Percentiles rank a stretch among this genome's conserved stretches.
These are phyloP conservation scores for Diatrype stigma DNA, from an alignment of 2,329 filamentous ascomycete genomes.

Conservation along the genomic window DNA sequence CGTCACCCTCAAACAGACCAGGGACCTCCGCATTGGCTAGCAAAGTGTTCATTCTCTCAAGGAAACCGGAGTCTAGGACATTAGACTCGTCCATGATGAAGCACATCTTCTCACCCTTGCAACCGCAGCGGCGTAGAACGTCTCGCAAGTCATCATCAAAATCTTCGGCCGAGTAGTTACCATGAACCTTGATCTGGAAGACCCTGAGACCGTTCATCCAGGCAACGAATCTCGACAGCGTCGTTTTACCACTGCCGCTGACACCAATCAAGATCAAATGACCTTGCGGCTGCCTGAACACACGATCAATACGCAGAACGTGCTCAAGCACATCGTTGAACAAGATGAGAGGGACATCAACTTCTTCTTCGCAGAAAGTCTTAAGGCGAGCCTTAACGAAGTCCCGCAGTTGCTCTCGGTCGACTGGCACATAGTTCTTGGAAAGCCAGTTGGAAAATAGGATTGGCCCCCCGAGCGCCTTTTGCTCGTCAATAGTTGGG, in stretches of 20 bases:
- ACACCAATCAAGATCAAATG: conserved; percentile 98
- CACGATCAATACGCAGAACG: conserved; percentile 94
- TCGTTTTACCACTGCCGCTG: conserved; percentile 97
- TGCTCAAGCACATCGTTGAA: conserved; percentile 99
- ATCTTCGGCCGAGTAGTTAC: conserved; percentile 95
- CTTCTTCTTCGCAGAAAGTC: conserved; percentile 99
- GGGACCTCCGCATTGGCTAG: conserved; percentile 99
- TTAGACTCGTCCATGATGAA: conserved; percentile 99
- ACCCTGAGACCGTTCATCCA: conserved; percentile 99
- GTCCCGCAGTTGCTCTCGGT: conserved; percentile 89
- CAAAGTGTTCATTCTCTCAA: conserved; percentile 98
- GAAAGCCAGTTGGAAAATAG: conserved; percentile 99
- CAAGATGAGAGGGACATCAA: conserved; percentile 96
- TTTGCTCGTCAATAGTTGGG: conserved; percentile 87
- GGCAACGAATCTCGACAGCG: conserved; percentile 92
- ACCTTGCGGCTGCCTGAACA: conserved; percentile 96
- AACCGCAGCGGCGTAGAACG: conserved; percentile 88
- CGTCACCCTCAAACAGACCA: conserved; percentile 97
- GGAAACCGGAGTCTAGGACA: conserved; percentile 94
- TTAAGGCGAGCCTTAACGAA: conserved; percentile 96
- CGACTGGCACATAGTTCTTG: conserved; percentile 96
- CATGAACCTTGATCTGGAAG: conserved; percentile 99
- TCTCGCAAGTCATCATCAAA: conserved; percentile 97
- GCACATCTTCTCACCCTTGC: conserved; percentile 98
- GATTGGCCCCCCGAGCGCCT: conserved; percentile 87